A percentile compares a stretch with the other conserved stretches of the same genome.
Conservation (phyloP, 1,284 basidiomycete species). For the Cutaneotrichosporon sp. region DNA sequence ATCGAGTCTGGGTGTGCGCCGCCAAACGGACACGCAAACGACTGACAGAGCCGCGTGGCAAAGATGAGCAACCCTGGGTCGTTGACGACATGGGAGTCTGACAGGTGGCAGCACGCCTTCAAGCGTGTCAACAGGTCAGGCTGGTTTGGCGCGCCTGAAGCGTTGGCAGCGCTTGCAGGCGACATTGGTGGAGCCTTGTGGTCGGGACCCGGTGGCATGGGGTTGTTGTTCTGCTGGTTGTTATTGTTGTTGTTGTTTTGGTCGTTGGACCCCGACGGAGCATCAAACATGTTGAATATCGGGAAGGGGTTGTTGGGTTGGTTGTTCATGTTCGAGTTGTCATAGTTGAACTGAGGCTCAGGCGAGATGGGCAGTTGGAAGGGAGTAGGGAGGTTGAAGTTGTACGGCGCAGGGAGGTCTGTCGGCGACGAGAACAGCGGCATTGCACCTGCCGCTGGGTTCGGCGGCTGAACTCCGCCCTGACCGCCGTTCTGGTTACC, state of each 20-base stretch:
- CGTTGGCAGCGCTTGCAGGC: constrained; percentile 1
- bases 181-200: constrained; percentile 15
- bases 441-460: background rate
- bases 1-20: constrained; percentile 35
- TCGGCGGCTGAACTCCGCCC: background rate
- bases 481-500: background rate
- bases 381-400: constrained; percentile 38
- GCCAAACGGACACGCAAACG: constrained; percentile 39
- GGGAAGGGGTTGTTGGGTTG: constrained; percentile 4
- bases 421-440: constrained; percentile 19
- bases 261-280: background rate
- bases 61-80: constrained; percentile 47
- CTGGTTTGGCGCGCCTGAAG: constrained; percentile 18
- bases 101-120: constrained; percentile 46
- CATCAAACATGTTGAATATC: constrained; percentile 21
- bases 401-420: constrained; percentile 29
- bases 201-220: background rate
- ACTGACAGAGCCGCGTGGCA: constrained; percentile 45
- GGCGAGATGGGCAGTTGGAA: constrained; percentile 38
- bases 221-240: constrained; percentile 1
- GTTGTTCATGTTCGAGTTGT: constrained; percentile 14
- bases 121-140: constrained; percentile 45
- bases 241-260: background rate
- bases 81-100: constrained; percentile 47
- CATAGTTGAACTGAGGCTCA: constrained; percentile 25